phyloP scores from a whole-genome alignment of 1,284 basidiomycete species.

The Golubevia sp. region DNA sequence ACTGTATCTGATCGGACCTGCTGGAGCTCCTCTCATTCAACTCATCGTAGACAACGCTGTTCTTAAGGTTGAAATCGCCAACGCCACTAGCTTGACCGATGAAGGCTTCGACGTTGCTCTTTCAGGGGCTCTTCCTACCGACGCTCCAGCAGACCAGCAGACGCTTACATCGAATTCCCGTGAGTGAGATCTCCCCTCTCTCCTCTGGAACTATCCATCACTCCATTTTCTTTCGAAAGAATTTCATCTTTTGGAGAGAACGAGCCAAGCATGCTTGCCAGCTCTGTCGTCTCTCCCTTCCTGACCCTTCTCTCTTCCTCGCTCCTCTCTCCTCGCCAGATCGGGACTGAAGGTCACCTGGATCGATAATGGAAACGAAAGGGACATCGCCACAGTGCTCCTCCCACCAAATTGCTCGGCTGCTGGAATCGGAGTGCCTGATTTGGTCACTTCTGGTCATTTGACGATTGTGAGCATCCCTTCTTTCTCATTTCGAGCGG shows the following conservation, averaged over 20 bases:
- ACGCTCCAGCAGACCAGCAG: slow-evolving; percentile 56
- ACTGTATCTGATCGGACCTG: slow-evolving; percentile 53
- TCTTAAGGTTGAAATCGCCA: slow-evolving; percentile 39
- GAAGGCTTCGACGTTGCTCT: slow-evolving; percentile 46
- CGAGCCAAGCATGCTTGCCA: no score
- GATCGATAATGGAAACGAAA: slow-evolving; percentile 23
- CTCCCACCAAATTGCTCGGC: slow-evolving; percentile 51
- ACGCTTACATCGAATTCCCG: slow-evolving; percentile 57
- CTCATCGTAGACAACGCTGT: slow-evolving; percentile 46
- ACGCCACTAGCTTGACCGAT: slow-evolving; percentile 46
- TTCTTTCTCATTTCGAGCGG: no score
- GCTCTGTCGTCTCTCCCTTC: background rate
- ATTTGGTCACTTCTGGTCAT: slow-evolving; percentile 31
- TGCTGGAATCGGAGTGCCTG: slow-evolving; percentile 43
- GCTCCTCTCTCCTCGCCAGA: background rate
- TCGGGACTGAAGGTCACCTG: slow-evolving; percentile 22
- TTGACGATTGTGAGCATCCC: no score
- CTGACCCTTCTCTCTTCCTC: background rate
- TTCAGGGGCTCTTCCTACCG: slow-evolving; percentile 28
- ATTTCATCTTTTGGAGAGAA: no score
- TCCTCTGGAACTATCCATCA: slow-evolving; percentile 49
- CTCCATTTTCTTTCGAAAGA: no score
- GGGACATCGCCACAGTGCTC: slow-evolving; percentile 39
- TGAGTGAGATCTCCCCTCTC: slow-evolving; percentile 35
- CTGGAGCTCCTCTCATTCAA: slow-evolving; percentile 55